Conservation (phyloP, 208 protist species). For the Acanthamoeba royreba region DNA sequence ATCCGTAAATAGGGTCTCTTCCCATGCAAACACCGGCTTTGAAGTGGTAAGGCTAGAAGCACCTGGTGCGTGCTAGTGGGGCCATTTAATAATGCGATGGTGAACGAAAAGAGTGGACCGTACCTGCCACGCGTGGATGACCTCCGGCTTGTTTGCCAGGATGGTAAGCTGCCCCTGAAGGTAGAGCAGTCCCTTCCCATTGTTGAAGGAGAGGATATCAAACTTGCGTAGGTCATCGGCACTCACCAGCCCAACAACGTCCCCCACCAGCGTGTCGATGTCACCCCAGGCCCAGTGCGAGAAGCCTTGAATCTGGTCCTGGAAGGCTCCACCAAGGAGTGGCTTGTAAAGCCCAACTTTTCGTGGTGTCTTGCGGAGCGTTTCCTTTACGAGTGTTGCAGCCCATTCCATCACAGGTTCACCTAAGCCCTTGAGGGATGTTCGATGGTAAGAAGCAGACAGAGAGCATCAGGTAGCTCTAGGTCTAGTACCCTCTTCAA, state of each 20-base stretch:
- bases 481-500: background rate
- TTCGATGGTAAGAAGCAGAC: background rate
- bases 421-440: background rate
- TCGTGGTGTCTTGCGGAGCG: background rate
- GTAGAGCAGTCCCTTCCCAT: background rate
- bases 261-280: background rate
- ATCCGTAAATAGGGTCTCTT: background rate
- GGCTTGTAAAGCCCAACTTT: background rate
- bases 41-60: background rate
- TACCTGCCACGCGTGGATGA: background rate
- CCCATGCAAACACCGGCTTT: background rate
- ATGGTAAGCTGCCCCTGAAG: background rate
- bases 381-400: background rate
- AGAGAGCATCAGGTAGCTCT: background rate
- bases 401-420: background rate
- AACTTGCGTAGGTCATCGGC: background rate
- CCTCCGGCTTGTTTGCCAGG: background rate
- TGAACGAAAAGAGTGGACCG: background rate
- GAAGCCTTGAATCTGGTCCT: background rate
- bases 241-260: background rate
- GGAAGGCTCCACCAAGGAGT: background rate
- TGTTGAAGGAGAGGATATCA: background rate
- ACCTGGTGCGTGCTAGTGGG: background rate
- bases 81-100: background rate
- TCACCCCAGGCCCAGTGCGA: constrained; percentile 15